Conservation (phyloP, 495 filamentous ascomycete species). For the Staphylotrichum tortipilum region DNA sequence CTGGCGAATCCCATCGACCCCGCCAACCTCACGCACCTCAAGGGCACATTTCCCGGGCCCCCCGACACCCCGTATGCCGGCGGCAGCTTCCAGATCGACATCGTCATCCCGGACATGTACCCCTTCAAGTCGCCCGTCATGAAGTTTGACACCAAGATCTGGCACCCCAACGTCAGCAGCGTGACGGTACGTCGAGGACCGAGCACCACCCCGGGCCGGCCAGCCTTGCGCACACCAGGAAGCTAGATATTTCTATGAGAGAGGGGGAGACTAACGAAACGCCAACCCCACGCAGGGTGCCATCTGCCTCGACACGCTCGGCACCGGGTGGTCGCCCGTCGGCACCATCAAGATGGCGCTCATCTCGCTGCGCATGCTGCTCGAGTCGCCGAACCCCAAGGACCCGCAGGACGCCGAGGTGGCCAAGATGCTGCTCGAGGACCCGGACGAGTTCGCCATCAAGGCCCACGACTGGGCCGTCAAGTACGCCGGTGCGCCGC, state of each 20-base stretch:
- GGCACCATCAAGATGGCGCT: constrained; percentile 93
- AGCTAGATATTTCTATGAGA: too few species aligned
- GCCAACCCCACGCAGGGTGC: too few species aligned
- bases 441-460: constrained; percentile 68
- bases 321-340: constrained; percentile 85
- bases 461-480: constrained; percentile 88
- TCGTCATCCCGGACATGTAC: constrained; percentile 80
- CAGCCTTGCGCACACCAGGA: too few species aligned
- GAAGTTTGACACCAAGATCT: constrained; percentile 91
- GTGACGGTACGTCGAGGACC: constrained; percentile 88
- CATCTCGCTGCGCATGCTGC: constrained; percentile 83
- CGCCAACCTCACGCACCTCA: constrained; percentile 72
- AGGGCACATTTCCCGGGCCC: constrained; percentile 76
- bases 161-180: constrained; percentile 96
- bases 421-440: constrained; percentile 76
- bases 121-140: constrained; percentile 89
- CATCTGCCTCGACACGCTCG: constrained; percentile 93
- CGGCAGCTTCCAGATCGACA: constrained; percentile 73
- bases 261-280: too few species aligned
- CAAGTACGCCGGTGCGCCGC: constrained; percentile 71
- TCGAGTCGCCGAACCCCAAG: constrained; percentile 88
- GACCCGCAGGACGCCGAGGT: constrained; percentile 97
- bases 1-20: constrained; percentile 53
- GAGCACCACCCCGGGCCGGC: too few species aligned
- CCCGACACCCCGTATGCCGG: constrained; percentile 93